Base-by-base conservation (phyloP, 1,284 basidiomycete genomes). In the Schizophyllum commune region DNA sequence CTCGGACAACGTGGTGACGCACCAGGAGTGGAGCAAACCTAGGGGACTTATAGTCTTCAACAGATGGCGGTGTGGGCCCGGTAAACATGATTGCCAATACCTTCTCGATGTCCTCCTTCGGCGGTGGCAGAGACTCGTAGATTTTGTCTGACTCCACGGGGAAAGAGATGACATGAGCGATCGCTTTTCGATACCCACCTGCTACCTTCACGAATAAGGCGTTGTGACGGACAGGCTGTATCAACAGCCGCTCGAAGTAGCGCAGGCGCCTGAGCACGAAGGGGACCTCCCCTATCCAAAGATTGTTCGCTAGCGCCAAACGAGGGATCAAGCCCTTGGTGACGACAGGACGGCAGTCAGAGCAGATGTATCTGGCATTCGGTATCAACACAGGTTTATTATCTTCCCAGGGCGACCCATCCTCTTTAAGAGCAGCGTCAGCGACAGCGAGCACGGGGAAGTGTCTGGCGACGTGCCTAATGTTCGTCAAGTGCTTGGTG, bases 31-130 rank as follows among this genome's bases (percentile, higher is more conserved):
- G 71, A 3, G 9, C 17, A 47, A 47, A 47, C 39, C 39, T 47
- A 17, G 68, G 67, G 11, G 68, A 52, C 5, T 60, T 60, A 32
- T 66, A 66, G n/a, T 72, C 68, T 22, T 68, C 61, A n/a, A 64
- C 33, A 11, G 66, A 65, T 4, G 71, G 71, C 53, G 63, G 60
- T 9, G 55, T 32, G 9, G 68, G 64, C 4, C 72, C 71, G n/a
- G 66, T 68, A 59, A 70, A 72, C 1, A 72, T 15, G n/a, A 71
- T 62, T 4, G 67, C 69, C 8, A 72, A 57, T 0, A 69, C 64
- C 9, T 69, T 61, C 39, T 64, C 60, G 1, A 72, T 32, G 20
- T 72, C 69, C 19, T 66, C 61, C 3, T 20, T 51, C n/a, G 64
- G 57, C 4, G 67, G 68, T 4, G 69, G 71, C 2, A 71, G 56